Evolutionary conservation across 768 basidiomycete genomes (phyloP).

Genomic region (Tephrocybe sp.): DNA sequence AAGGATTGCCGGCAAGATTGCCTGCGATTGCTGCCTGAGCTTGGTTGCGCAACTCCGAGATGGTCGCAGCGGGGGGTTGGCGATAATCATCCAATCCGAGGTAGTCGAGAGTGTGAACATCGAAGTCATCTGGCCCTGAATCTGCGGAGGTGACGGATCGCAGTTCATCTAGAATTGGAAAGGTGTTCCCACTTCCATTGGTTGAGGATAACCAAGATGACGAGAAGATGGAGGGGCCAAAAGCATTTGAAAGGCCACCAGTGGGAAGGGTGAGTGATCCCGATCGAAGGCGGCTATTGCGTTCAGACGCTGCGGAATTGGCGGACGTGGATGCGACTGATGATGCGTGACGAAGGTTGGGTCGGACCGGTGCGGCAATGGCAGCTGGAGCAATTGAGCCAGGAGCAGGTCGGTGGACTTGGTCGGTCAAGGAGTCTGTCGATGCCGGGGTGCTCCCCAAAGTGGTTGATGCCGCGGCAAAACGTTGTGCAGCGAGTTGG

Average conservation of each 20-base stretch:
- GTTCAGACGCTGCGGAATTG: slow-evolving; percentile 53
- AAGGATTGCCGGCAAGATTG: slow-evolving; percentile 69
- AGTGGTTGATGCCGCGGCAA: slow-evolving; percentile 65
- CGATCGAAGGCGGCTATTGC: slow-evolving; percentile 84
- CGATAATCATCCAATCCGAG: slow-evolving; percentile 87
- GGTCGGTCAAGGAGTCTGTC: slow-evolving; percentile 46
- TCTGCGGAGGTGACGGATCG: slow-evolving; percentile 80
- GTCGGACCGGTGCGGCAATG: slow-evolving; percentile 51
- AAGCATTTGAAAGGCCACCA: slow-evolving; percentile 76
- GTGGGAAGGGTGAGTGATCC: slow-evolving; percentile 89
- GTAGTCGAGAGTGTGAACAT: slow-evolving; percentile 94
- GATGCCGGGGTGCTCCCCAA: slow-evolving; percentile 45
- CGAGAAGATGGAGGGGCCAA: slow-evolving; percentile 87
- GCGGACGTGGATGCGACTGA: slow-evolving; percentile 61
- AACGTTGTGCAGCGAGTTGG: slow-evolving; percentile 82
- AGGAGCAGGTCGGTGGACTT: slow-evolving; percentile 49
- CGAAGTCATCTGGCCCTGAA: slow-evolving; percentile 82
- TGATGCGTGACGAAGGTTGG: slow-evolving; percentile 74
- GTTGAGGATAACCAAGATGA: slow-evolving; percentile 82
- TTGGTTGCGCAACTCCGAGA: slow-evolving; percentile 86
- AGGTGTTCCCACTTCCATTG: slow-evolving; percentile 54
- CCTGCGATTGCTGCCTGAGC: slow-evolving; percentile 89
- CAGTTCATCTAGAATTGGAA: slow-evolving; percentile 74
- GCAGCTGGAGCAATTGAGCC: slow-evolving; percentile 41
- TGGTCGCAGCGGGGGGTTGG: slow-evolving; percentile 82